These are phyloP conservation scores for Mycena galericulata DNA, from an alignment of 768 basidiomycete species.

Conservation along the genomic window DNA sequence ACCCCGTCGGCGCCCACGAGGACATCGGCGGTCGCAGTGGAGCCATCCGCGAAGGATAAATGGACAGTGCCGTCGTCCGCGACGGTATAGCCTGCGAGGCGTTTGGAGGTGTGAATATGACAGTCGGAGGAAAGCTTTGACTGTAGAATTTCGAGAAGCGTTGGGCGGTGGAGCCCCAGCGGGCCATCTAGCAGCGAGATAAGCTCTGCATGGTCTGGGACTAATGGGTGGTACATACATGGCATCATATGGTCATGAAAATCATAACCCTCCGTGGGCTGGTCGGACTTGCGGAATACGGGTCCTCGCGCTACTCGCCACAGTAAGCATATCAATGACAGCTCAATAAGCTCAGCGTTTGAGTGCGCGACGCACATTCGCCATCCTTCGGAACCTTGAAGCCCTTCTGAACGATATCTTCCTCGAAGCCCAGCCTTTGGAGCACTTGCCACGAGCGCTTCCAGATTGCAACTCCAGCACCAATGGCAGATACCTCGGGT, in stretches of 20 bases:
- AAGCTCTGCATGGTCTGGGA: neutral
- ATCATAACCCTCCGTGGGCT: slow-evolving; percentile 37
- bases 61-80: slow-evolving; percentile 24
- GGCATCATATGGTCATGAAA: slow-evolving; percentile 45
- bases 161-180: slow-evolving; percentile 36
- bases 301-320: slow-evolving; percentile 34
- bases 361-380: slow-evolving; percentile 34
- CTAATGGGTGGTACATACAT: slow-evolving; percentile 23
- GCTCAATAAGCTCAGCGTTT: no score
- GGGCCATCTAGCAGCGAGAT: slow-evolving; percentile 36
- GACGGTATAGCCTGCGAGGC: slow-evolving; percentile 29
- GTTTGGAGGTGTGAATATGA: slow-evolving; percentile 41
- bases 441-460: slow-evolving; percentile 54
- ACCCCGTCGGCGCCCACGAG: slow-evolving; percentile 58
- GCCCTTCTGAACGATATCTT: slow-evolving; percentile 38
- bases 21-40: slow-evolving; percentile 47
- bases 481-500: slow-evolving; percentile 51
- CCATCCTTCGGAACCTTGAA: slow-evolving; percentile 41
- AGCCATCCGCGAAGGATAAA: slow-evolving; percentile 41
- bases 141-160: slow-evolving; percentile 40
- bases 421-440: slow-evolving; percentile 50
- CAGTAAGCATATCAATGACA: slow-evolving; percentile 1
- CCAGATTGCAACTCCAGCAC: slow-evolving; percentile 58
- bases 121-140: slow-evolving; percentile 38
- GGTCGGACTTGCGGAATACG: slow-evolving; percentile 43